Base-by-base conservation (phyloP, 495 filamentous ascomycete genomes). In the Ascobolus immersus region DNA sequence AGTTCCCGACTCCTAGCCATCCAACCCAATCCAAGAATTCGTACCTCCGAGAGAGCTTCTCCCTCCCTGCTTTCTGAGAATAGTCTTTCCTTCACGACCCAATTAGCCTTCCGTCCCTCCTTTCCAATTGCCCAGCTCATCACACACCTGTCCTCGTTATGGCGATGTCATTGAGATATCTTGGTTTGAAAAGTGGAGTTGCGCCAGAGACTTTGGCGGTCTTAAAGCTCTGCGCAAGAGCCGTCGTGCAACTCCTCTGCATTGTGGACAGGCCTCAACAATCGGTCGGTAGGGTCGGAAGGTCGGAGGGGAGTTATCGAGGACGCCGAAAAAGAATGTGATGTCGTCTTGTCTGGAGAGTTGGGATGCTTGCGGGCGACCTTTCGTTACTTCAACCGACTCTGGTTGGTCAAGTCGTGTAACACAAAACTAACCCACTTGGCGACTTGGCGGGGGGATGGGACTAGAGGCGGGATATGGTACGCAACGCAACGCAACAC, bases 141-240 rank as follows among this genome's bases (percentile, higher is more conserved):
- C 32, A 54, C 65, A 61, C 52, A 84, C 79, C 77, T 28, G 79
- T 90, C 43, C 79, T 61, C 36, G 78, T 74, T 49, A 90, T 82
- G 39, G 71, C 55, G 42, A 90, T 62, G 61, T 90, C 79, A 48
- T 74, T 71, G 39, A 86, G 53, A 45, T 51, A 55, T 42, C 67
- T n/a, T n/a, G n/a, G n/a, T n/a, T n/a, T n/a, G n/a, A n/a, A n/a
- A n/a, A n/a, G n/a, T n/a, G n/a, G n/a, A n/a, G n/a, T n/a, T n/a
- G n/a, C n/a, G n/a, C n/a, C n/a, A n/a, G n/a, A n/a, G n/a, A n/a
- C n/a, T n/a, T n/a, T n/a, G n/a, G n/a, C n/a, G n/a, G n/a, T n/a
- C 10, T 10, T 14, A 13, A 32, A 24, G 17, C 35, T 33, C 37
- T 38, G 41, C 15, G 45, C 39, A 19, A 46, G 28, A 29, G 39